Percentiles rank a stretch among this genome's conserved stretches.
These are phyloP conservation scores for Globisporangium cystogenes DNA, from an alignment of 352 stramenopile genomes.

Conservation along the genomic window DNA sequence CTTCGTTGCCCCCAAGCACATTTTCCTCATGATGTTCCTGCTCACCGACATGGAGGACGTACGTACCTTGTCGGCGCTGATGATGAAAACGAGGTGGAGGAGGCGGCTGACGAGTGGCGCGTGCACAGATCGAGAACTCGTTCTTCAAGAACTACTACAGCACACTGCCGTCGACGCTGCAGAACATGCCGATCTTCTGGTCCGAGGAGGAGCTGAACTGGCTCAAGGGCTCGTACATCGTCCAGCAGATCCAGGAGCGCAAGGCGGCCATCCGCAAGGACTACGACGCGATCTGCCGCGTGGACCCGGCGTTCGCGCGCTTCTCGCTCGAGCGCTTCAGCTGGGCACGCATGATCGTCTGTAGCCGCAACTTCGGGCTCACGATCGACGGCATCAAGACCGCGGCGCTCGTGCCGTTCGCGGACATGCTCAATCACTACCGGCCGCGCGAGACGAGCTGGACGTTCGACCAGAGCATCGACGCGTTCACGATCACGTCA, in stretches of 20 bases:
- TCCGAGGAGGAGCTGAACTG: constrained; percentile 89
- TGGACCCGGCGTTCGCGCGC: constrained; percentile 89
- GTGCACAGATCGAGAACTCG: constrained; percentile 49
- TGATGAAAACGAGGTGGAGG: too few relatives aligned
- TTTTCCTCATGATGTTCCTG: constrained; percentile 99
- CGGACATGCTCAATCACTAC: constrained; percentile 99
- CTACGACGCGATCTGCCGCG: constrained; percentile 94
- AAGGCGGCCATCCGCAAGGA: constrained; percentile 95
- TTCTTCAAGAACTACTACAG: constrained; percentile 97
- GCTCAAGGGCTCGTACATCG: constrained; percentile 91
- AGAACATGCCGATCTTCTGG: constrained; percentile 99
- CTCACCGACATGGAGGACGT: constrained; percentile 94
- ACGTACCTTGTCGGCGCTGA: constrained; percentile 13
- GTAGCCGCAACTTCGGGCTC: constrained; percentile 98
- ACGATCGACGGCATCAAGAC: constrained; percentile 97
- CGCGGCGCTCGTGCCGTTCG: constrained; percentile 97
- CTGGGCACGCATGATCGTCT: constrained; percentile 99
- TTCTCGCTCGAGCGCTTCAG: constrained; percentile 97
- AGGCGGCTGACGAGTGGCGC: neutral
- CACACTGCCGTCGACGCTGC: constrained; percentile 92
- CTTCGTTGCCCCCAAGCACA: constrained; percentile 98
- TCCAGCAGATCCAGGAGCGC: constrained; percentile 94
- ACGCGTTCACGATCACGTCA: constrained; percentile 88
- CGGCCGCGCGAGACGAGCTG: constrained; percentile 96
- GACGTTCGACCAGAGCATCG: constrained; percentile 83